Evolutionary conservation across 768 basidiomycete genomes (phyloP).

Genomic region (Pleurotus eryngii): DNA sequence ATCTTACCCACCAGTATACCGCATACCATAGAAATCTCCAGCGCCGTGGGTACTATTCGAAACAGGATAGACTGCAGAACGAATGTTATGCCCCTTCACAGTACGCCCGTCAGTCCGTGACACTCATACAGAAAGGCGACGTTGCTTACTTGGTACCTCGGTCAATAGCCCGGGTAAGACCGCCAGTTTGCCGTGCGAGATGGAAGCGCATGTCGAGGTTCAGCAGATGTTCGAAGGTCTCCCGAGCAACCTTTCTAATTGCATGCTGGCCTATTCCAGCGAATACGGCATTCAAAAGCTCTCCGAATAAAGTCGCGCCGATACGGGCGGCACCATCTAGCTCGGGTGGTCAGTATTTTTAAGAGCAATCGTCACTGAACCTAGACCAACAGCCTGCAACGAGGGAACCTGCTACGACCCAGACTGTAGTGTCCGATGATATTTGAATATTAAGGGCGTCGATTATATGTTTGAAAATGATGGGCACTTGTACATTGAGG

Average conservation of each 20-base stretch:
- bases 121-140: not conserved
- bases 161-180: conserved; percentile 94
- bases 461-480: conserved; percentile 89
- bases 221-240: conserved; percentile 92
- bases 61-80: conserved; percentile 91
- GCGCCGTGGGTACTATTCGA: conserved; percentile 91
- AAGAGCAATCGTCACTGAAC: not conserved
- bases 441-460: conserved; percentile 87
- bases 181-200: conserved; percentile 90
- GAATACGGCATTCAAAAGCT: conserved; percentile 93
- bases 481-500: conserved; percentile 97
- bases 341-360: conserved; percentile 3
- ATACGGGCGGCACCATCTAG: conserved; percentile 89
- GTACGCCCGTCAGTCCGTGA: not conserved
- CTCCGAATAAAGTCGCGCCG: conserved; percentile 85
- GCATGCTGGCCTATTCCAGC: conserved; percentile 94
- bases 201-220: conserved; percentile 92
- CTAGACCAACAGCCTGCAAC: conserved; percentile 83
- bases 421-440: conserved; percentile 71
- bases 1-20: conserved; percentile 79
- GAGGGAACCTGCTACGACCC: conserved; percentile 87
- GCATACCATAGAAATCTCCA: conserved; percentile 96
- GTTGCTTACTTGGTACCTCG: conserved; percentile 86
- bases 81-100: conserved; percentile 87
- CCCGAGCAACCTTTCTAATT: conserved; percentile 90